These are phyloP conservation scores for Ophiosphaerella herpotricha DNA, from an alignment of 2,329 filamentous ascomycete genomes.

Conservation along the genomic window DNA sequence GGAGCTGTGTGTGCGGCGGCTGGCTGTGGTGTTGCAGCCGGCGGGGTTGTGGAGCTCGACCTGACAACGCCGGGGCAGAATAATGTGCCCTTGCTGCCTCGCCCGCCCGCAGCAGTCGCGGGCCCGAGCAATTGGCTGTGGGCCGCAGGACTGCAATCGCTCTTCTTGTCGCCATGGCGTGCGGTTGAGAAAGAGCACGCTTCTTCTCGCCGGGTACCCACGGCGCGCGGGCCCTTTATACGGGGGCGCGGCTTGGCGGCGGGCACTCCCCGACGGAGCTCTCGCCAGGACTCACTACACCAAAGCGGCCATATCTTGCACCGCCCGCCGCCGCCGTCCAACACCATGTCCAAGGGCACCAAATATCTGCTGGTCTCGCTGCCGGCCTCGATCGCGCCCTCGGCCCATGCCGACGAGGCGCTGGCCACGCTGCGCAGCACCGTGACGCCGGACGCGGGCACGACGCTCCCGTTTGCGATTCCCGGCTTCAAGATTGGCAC, in stretches of 20 bases:
- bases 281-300: slow-evolving; percentile 20
- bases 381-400: slow-evolving; percentile 83
- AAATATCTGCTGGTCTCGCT: slow-evolving; percentile 91
- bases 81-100: slow-evolving; percentile 15
- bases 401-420: slow-evolving; percentile 79
- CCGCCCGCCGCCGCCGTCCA: slow-evolving; percentile 3
- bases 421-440: slow-evolving; percentile 74
- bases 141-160: slow-evolving; percentile 27
- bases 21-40: slow-evolving; percentile 12
- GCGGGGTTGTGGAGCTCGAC: slow-evolving; percentile 32
- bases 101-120: slow-evolving; percentile 17
- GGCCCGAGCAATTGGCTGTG: slow-evolving; percentile 29
- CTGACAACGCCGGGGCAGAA: slow-evolving; percentile 16
- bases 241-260: slow-evolving; percentile 21
- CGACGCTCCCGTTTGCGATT: slow-evolving; percentile 76
- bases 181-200: slow-evolving; percentile 10
- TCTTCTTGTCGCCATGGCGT: slow-evolving; percentile 39
- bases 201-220: slow-evolving; percentile 19
- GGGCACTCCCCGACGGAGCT: slow-evolving; percentile 20
- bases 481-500: slow-evolving; percentile 98
- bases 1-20: slow-evolving; percentile 19
- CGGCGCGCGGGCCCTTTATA: slow-evolving; percentile 17
- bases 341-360: slow-evolving; percentile 49
- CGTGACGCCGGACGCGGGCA: slow-evolving; percentile 74
- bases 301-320: slow-evolving; percentile 24